Conservation (phyloP, 148 eudicot genomes). For the Vaccinium macrocarpon region DNA sequence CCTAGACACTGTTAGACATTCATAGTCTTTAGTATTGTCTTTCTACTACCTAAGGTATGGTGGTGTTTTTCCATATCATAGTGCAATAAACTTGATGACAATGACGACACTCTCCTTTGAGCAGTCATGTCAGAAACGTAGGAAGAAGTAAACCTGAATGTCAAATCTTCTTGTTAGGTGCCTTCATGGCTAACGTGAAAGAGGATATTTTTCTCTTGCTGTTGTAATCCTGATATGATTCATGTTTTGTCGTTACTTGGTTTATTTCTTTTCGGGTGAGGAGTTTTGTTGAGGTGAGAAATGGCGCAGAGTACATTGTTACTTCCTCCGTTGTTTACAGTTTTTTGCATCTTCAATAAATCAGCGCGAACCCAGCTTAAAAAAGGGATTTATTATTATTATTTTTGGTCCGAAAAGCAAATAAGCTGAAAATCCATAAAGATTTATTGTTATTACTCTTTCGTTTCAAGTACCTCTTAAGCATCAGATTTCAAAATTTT, state of each 20-base stretch:
- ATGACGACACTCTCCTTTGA: neutral
- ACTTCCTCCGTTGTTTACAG: neutral
- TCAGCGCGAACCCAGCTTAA: neutral
- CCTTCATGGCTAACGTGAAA: neutral
- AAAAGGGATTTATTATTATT: neutral
- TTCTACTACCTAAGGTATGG: neutral
- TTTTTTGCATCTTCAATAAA: neutral
- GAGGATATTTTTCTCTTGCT: neutral
- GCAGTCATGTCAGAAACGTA: neutral
- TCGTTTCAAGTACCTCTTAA: neutral
- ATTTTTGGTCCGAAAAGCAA: neutral
- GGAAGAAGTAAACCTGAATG: neutral
- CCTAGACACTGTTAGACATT: neutral
- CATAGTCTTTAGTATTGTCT: neutral
- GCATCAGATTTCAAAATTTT: neutral
- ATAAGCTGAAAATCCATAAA: neutral
- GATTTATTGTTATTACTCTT: neutral
- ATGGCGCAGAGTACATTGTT: neutral
- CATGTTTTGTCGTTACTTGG: too few relatives aligned
- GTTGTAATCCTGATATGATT: neutral
- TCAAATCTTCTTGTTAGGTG: neutral
- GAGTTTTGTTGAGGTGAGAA: neutral
- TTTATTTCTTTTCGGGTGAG: neutral
- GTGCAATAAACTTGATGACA: neutral
- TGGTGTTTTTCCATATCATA: neutral